Base-by-base conservation (phyloP, 2,329 filamentous ascomycete species). In the Aspergillus novofumigatus region DNA sequence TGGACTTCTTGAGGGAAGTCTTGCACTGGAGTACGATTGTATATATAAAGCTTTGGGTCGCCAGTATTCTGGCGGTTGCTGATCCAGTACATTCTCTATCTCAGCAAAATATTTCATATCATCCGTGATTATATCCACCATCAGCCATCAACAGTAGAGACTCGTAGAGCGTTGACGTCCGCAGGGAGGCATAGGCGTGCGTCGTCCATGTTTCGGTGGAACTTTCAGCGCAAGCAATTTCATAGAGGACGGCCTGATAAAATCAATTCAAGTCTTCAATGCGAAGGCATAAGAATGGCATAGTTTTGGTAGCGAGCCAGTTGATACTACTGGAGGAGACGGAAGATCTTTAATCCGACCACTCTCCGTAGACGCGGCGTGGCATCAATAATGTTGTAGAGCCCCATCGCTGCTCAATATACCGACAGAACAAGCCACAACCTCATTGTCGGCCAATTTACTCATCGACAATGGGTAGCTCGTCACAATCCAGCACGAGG, bases 331-430 rank as follows among this genome's bases (percentile, higher is more conserved):
- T 32, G 52, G 17, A 20, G 26, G n/a, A 11, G n/a, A 25, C 70
- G 70, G 69, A 71, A 69, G 56, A 72, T 68, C 42, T 51, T 68
- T 71, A 38, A 63, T 65, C 71, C 61, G 58, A 51, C 25, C 28
- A 26, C 51, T 62, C 63, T 62, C 67, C 67, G 67, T 66, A 65
- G 63, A 62, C 69, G 67, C 62, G 61, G 63, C 65, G 69, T 73
- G 71, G 69, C 71, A 70, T 72, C 71, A 72, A 67, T 65, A 65
- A 53, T 50, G 64, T 58, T 62, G 64, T 63, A 65, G 54, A 45
- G 42, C 10, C 21, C 42, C 57, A 55, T 58, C 55, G 62, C 55
- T 55, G 49, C 55, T 54, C 51, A 21, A 14, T 20, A 32, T 17
- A 28, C 17, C 53, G 11, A 11, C 14, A 11, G 35, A 32, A 28